Evolutionary conservation across 192 early-diverging fungal genomes (phyloP), one percentile per base, ranked within the genome.

Genomic region (Coemansia sp.): DNA sequence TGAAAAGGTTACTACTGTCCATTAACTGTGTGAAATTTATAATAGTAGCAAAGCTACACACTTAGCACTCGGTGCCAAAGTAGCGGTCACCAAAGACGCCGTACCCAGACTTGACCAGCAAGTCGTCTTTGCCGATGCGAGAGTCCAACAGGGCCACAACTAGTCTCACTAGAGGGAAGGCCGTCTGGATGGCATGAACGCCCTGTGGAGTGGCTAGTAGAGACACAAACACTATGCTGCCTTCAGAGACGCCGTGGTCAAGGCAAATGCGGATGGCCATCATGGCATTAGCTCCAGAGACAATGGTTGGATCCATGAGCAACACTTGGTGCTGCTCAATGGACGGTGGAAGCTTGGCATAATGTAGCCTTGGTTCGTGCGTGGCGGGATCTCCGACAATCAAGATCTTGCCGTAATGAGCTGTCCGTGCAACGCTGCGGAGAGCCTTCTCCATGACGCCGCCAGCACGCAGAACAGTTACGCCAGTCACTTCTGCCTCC

Each of bases 181-280:
- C 94, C 9, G 86, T 79, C 2, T 89, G 73, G 26, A 98, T 87
- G 2, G 89, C 89, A 59, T 90, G 87, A 4, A 95, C 62, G 20
- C 94, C 94, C 56, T 87, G 86, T 14, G 88, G 85, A 0, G 92
- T 86, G 8, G 95, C 87, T 34, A 98, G 80, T 64, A 95, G 86
- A 5, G 90, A 88, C 37, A 94, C 66, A 71, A 96, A 95, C 14
- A 95, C 86, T 50, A 98, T 95, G 55, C 86, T 80, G n/a, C 89
- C 83, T 71, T 94, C 91, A 0, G 86, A 88, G 4, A 96, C 90
- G 63, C 90, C 87, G 63, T 98, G 94, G 78, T 98, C 96, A 7
- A 94, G 71, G 59, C 96, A 83, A 34, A 96, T 93, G 37, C 94
- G 88, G 39, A 98, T 92, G 14, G 96, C 95, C 96, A 98, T 98